A percentile compares a stretch with the other conserved stretches of the same genome.
These are phyloP conservation scores for Geotrichum reessii DNA, from an alignment of 1,139 yeast species.

Conservation along the genomic window DNA sequence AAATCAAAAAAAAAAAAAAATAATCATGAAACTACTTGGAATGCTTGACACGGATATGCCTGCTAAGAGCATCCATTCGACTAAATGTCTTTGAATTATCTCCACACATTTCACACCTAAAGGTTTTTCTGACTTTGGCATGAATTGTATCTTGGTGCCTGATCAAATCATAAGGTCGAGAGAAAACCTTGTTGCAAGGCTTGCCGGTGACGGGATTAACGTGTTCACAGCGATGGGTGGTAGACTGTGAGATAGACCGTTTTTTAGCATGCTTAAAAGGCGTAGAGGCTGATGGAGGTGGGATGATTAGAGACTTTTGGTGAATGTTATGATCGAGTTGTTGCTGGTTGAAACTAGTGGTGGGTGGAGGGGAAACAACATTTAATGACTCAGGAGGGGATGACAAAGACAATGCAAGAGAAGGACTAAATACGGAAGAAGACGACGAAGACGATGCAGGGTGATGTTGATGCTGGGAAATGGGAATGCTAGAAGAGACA, in stretches of 20 bases:
- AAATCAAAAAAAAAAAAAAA: too few species aligned
- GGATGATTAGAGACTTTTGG: neutral
- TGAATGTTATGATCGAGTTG: neutral
- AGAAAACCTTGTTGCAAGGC: constrained; percentile 69
- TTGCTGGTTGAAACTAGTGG: neutral
- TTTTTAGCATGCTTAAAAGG: neutral
- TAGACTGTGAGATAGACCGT: neutral
- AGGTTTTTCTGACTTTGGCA: constrained; percentile 78
- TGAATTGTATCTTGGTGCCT: constrained; percentile 97
- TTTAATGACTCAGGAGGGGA: neutral
- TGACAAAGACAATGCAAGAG: neutral
- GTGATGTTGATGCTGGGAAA: neutral
- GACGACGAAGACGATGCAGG: neutral
- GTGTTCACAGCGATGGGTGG: neutral
- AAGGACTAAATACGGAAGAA: neutral
- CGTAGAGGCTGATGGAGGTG: neutral
- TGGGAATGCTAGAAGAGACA: neutral
- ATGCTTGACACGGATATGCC: constrained; percentile 89
- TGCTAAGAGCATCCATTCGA: constrained; percentile 88
- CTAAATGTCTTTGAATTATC: constrained; percentile 79
- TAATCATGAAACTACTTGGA: neutral
- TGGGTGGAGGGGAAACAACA: neutral
- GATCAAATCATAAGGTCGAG: constrained; percentile 88
- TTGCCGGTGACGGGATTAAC: neutral
- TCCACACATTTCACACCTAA: constrained; percentile 78